Conservation (phyloP, 2,329 filamentous ascomycete genomes). For the Aspergillus sergii region DNA sequence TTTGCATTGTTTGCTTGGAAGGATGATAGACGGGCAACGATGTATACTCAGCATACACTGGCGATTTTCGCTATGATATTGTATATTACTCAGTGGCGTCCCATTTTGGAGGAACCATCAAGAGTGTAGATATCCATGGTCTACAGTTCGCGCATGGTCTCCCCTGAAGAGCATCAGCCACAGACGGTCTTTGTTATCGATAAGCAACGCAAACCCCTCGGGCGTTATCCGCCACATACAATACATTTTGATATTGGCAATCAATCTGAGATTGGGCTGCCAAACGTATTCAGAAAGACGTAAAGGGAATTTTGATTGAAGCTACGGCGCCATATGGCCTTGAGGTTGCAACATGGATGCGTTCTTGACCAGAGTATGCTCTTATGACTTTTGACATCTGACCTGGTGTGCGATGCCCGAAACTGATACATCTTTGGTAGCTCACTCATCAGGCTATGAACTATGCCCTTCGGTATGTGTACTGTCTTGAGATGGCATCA, state of each 20-base stretch:
- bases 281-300: background rate
- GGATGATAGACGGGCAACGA: background rate
- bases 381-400: background rate
- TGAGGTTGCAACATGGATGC: constrained; percentile 66
- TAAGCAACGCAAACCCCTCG: constrained; percentile 18
- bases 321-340: background rate
- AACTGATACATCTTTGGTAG: constrained; percentile 39
- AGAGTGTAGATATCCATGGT: background rate
- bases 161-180: constrained; percentile 11
- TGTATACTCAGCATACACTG: background rate
- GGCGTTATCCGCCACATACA: background rate
- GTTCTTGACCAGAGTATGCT: constrained; percentile 60
- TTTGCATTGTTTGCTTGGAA: constrained; percentile 17
- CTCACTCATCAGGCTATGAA: constrained; percentile 81
- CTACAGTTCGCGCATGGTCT: background rate
- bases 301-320: background rate
- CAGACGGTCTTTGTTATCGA: constrained; percentile 24
- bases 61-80: background rate
- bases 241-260: background rate
- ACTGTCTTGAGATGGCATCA: constrained; percentile 17
- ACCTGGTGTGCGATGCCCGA: background rate
- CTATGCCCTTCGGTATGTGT: constrained; percentile 72
- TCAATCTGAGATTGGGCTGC: background rate
- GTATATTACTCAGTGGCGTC: background rate
- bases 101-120: background rate